These are phyloP conservation scores for Pseudocercospora ulei DNA, from an alignment of 2,329 filamentous ascomycete genomes.

Conservation along the genomic window DNA sequence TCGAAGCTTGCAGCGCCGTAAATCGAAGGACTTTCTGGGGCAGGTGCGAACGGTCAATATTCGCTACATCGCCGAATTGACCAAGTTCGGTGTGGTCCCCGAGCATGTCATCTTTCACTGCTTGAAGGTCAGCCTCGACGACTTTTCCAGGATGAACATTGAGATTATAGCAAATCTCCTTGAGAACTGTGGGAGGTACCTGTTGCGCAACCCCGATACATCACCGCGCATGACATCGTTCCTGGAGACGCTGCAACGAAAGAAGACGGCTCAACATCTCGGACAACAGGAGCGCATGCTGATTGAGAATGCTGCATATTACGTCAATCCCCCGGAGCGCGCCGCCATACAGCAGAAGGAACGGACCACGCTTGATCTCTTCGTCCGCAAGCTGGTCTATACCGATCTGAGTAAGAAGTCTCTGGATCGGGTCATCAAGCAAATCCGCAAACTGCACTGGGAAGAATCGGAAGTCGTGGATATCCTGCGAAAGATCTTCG, in stretches of 20 bases:
- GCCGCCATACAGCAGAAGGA: conserved; percentile 96
- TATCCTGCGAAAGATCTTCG: conserved; percentile 81
- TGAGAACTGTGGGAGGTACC: conserved; percentile 90
- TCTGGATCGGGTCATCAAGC: conserved; percentile 85
- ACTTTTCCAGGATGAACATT: conserved; percentile 98
- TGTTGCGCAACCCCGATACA: conserved; percentile 85
- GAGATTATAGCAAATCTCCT: conserved; percentile 94
- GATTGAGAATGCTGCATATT: conserved; percentile 96
- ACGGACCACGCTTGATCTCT: conserved; percentile 82
- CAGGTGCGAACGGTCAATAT: conserved; percentile 91
- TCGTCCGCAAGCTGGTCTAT: conserved; percentile 86
- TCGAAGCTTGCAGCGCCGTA: conserved; percentile 86
- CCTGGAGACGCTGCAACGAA: conserved; percentile 85
- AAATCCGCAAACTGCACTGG: conserved; percentile 93
- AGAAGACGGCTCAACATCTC: conserved; percentile 90
- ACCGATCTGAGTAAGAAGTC: conserved; percentile 89
- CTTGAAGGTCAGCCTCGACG: conserved; percentile 90
- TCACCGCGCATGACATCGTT: conserved; percentile 89
- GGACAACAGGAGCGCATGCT: conserved; percentile 95
- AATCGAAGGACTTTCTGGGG: conserved; percentile 93
- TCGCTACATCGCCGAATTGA: conserved; percentile 92
- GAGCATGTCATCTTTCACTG: conserved; percentile 99
- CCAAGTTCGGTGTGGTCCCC: conserved; percentile 94
- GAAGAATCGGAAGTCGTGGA: conserved; percentile 79
- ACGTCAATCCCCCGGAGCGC: conserved; percentile 88